Conservation (phyloP, 331 rosid species). For the Stylosanthes scabra region DNA sequence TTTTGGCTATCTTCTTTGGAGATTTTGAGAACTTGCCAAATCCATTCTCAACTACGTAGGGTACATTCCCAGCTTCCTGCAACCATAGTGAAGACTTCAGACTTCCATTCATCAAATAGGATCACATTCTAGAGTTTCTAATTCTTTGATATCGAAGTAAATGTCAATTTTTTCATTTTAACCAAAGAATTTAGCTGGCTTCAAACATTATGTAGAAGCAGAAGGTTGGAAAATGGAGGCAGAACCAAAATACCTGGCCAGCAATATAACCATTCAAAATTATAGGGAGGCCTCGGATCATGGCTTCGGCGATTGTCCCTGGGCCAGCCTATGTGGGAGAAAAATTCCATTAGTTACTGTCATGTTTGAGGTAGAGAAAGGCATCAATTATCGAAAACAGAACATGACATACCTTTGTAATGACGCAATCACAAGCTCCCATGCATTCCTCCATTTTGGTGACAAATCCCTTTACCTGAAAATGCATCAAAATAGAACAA, state of each 20-base stretch:
- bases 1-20: conserved; percentile 83
- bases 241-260: conserved; percentile 76
- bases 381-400: not conserved
- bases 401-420: conserved; percentile 63
- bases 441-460: conserved; percentile 93
- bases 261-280: conserved; percentile 91
- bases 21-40: conserved; percentile 90
- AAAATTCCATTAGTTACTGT: not conserved
- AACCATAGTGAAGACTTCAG: too few relatives aligned
- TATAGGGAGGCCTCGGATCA: conserved; percentile 95
- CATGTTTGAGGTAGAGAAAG: not conserved
- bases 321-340: conserved; percentile 81
- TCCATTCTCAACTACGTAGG: conserved; percentile 93
- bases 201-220: not conserved
- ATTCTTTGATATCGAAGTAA: too few relatives aligned
- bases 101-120: too few relatives aligned
- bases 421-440: conserved; percentile 98
- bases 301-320: conserved; percentile 98
- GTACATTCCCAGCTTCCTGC: conserved; percentile 92
- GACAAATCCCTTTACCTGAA: conserved; percentile 87
- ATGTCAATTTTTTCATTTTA: too few relatives aligned
- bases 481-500: conserved; percentile 10
- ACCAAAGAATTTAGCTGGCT: too few relatives aligned
- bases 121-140: too few relatives aligned
- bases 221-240: conserved; percentile 8